Evolutionary conservation across 345 rosid genomes (phyloP).

Genomic region (Combretum micranthum): DNA sequence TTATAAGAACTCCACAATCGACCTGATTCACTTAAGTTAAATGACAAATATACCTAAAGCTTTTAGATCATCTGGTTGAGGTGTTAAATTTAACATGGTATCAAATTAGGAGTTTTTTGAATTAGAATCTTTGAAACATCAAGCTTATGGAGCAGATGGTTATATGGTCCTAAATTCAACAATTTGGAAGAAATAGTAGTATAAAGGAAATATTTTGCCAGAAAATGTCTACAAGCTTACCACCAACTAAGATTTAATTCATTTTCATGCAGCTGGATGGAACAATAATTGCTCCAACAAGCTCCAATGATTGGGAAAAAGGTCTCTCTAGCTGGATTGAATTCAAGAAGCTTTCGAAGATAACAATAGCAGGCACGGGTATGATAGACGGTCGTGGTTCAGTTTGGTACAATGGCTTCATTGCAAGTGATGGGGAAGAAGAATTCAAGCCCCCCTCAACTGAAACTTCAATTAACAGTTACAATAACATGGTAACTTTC

Average conservation of each 20-base stretch:
- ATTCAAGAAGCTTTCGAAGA: constrained; percentile 43
- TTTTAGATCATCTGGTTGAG: background rate
- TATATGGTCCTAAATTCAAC: too few relatives aligned
- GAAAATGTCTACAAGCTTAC: too few relatives aligned
- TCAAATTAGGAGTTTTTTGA: too few relatives aligned
- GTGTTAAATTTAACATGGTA: background rate
- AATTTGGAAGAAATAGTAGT: too few relatives aligned
- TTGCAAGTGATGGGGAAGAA: constrained; percentile 10
- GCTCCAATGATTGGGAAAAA: constrained; percentile 47
- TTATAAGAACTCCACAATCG: too few relatives aligned
- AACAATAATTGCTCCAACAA: constrained; percentile 62
- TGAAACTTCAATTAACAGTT: constrained; percentile 5
- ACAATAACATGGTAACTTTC: constrained; percentile 17
- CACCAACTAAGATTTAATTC: background rate
- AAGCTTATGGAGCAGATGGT: too few relatives aligned
- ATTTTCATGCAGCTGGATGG: constrained; percentile 57
- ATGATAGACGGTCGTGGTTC: constrained; percentile 72
- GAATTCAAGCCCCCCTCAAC: background rate
- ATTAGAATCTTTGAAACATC: too few relatives aligned
- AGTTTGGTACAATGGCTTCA: constrained; percentile 45
- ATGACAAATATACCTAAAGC: background rate
- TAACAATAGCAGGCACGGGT: constrained; percentile 60
- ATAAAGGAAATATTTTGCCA: too few relatives aligned
- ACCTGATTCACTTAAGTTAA: too few relatives aligned
- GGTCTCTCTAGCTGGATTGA: constrained; percentile 71